Conservation (phyloP, 768 basidiomycete genomes). For the Crassisporium funariophilum region DNA sequence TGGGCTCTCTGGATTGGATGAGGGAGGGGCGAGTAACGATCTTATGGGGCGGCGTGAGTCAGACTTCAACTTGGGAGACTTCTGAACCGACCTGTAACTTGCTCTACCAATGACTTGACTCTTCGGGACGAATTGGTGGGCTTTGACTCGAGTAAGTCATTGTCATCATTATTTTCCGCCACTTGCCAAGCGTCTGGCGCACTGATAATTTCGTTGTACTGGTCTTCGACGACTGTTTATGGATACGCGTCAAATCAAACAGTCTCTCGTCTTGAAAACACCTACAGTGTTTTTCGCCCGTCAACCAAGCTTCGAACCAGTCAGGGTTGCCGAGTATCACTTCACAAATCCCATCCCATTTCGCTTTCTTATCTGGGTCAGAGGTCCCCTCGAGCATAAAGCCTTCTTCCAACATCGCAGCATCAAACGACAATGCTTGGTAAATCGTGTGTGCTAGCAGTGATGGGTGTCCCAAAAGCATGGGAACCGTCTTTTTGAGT, state of each 20-base stretch:
- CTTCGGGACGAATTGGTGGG: conserved; percentile 85
- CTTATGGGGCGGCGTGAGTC: conserved; percentile 39
- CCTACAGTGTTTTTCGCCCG: conserved; percentile 88
- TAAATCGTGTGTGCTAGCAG: conserved; percentile 95
- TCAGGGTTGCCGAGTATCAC: conserved; percentile 80
- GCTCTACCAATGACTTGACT: conserved; percentile 84
- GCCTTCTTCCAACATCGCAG: conserved; percentile 70
- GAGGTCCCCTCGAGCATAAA: conserved; percentile 64
- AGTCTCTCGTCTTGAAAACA: conserved; percentile 9
- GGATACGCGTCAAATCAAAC: neutral
- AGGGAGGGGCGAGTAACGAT: conserved; percentile 91
- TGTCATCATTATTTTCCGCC: conserved; percentile 56
- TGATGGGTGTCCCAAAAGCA: conserved; percentile 74
- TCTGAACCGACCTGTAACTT: conserved; percentile 77
- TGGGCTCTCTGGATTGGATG: conserved; percentile 72
- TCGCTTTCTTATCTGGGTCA: conserved; percentile 27
- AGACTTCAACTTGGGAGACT: neutral
- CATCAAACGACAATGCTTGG: conserved; percentile 88
- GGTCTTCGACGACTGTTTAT: conserved; percentile 76
- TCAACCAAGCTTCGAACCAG: conserved; percentile 92
- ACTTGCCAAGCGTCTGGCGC: conserved; percentile 86
- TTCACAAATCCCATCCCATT: conserved; percentile 80
- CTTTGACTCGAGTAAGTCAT: conserved; percentile 46
- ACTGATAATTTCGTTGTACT: conserved; percentile 83
- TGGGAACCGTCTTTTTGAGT: conserved; percentile 71